A percentile compares a stretch with the other conserved stretches of the same genome.
Conservation (phyloP, 2,329 filamentous ascomycete genomes). For the Phaeoacremonium minimum region DNA sequence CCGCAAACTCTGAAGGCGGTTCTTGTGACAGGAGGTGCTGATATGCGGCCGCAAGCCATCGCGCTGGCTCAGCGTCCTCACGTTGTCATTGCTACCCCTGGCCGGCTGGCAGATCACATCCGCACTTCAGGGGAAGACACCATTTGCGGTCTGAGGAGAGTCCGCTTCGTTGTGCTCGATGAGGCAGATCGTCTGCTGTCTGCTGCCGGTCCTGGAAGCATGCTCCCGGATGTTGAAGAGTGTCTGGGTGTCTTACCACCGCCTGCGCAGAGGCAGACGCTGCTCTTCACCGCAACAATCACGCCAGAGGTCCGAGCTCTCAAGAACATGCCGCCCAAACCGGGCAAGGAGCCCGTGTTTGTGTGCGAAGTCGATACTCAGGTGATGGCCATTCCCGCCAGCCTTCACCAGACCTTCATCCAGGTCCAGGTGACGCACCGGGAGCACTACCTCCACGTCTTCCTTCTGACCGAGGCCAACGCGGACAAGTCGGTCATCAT, state of each 20-base stretch:
- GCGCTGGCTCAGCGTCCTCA: conserved; percentile 79
- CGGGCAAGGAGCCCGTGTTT: conserved; percentile 73
- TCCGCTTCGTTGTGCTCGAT: conserved; percentile 85
- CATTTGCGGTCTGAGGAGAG: conserved; percentile 71
- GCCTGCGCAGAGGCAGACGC: conserved; percentile 76
- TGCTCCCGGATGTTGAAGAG: conserved; percentile 91
- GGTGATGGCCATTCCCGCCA: conserved; percentile 71
- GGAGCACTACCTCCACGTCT: conserved; percentile 89
- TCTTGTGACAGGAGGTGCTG: conserved; percentile 86
- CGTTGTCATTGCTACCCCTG: conserved; percentile 90
- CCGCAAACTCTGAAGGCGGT: conserved; percentile 83
- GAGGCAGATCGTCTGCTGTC: conserved; percentile 89
- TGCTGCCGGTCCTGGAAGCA: conserved; percentile 69
- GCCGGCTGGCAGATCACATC: conserved; percentile 90
- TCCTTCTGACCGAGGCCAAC: conserved; percentile 77
- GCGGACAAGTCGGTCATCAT: conserved; percentile 76
- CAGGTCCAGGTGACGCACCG: conserved; percentile 88
- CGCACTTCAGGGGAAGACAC: conserved; percentile 88
- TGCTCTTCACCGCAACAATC: conserved; percentile 93
- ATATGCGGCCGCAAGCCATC: conserved; percentile 89
- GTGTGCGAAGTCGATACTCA: conserved; percentile 83
- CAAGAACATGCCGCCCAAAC: conserved; percentile 68
- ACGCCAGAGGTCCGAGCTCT: conserved; percentile 87
- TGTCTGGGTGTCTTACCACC: conserved; percentile 80
- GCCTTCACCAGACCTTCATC: conserved; percentile 78